phyloP scores from a whole-genome alignment of 2,329 filamentous ascomycete species.

The Claviceps cyperi region DNA sequence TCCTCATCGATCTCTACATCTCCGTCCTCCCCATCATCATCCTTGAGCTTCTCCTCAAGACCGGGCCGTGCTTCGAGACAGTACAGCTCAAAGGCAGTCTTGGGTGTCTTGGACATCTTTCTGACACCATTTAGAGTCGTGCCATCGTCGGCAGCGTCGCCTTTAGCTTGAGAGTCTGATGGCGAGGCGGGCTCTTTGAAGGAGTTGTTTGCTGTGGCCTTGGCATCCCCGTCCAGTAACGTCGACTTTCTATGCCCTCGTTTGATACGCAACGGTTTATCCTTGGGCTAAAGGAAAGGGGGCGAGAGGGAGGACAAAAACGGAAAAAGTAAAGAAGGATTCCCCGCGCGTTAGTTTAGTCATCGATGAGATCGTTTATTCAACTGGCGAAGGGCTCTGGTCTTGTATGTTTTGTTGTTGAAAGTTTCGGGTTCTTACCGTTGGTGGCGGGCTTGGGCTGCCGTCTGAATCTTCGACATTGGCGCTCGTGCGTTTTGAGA shows the following conservation, averaged over 20 bases:
- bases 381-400: too few species aligned
- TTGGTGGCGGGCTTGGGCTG: conserved; percentile 66
- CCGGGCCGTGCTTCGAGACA: conserved; percentile 33
- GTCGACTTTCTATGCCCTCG: conserved; percentile 53
- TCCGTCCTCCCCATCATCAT: conserved; percentile 14
- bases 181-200: conserved; percentile 32
- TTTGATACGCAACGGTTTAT: conserved; percentile 64
- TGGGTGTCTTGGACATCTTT: conserved; percentile 28
- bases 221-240: conserved; percentile 28
- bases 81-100: conserved; percentile 40
- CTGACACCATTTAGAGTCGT: conserved; percentile 25
- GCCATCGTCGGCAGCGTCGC: conserved; percentile 5
- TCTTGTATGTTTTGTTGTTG: background rate
- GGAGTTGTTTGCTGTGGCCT: conserved; percentile 23
- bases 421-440: conserved; percentile 34
- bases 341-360: too few species aligned
- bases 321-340: conserved; percentile 12
- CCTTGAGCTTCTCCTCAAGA: conserved; percentile 30
- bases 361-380: too few species aligned
- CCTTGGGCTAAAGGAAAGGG: conserved; percentile 45
- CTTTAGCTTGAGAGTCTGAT: conserved; percentile 23
- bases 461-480: conserved; percentile 68
- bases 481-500: conserved; percentile 58
- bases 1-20: conserved; percentile 35
- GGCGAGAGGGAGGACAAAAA: conserved; percentile 9